phyloP scores from a whole-genome alignment of 2,329 filamentous ascomycete genomes.

The Emmonsiellopsis sp. region DNA sequence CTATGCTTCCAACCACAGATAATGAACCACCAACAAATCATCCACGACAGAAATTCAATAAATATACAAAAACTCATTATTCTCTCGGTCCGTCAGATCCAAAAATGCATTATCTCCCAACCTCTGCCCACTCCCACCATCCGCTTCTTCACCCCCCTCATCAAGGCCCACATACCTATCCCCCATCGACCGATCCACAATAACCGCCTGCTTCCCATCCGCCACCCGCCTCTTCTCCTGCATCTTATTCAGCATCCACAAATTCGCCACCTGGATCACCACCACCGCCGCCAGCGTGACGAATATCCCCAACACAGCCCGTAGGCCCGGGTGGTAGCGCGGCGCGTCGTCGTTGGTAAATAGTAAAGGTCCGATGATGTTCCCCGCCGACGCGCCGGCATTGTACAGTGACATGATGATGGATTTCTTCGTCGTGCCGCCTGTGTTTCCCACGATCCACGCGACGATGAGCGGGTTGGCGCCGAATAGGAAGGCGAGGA shows the following conservation, averaged over 20 bases:
- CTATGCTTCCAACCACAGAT: background rate
- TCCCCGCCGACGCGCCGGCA: conserved; percentile 52
- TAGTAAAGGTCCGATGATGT: conserved; percentile 57
- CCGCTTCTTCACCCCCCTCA: conserved; percentile 14
- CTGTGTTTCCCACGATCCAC: conserved; percentile 63
- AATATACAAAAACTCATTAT: conserved; percentile 61
- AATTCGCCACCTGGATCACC: conserved; percentile 44
- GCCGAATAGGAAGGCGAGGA: conserved; percentile 57
- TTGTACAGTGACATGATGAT: conserved; percentile 56
- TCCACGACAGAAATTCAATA: conserved; percentile 29
- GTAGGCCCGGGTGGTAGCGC: conserved; percentile 48
- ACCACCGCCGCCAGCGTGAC: conserved; percentile 45
- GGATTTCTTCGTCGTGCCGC: conserved; percentile 58
- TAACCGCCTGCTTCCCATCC: conserved; percentile 51
- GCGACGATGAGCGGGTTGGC: conserved; percentile 57
- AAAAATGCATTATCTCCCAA: conserved; percentile 45
- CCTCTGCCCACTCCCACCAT: background rate
- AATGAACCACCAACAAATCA: background rate
- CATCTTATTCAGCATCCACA: conserved; percentile 44
- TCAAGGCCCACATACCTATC: conserved; percentile 36
- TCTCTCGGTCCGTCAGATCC: conserved; percentile 56
- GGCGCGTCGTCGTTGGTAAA: conserved; percentile 52
- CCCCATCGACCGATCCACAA: conserved; percentile 55
- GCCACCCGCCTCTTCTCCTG: conserved; percentile 46
- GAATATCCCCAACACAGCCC: conserved; percentile 37